Evolutionary conservation across 257 asterid species (phyloP).

Genomic region (Salvia splendens): DNA sequence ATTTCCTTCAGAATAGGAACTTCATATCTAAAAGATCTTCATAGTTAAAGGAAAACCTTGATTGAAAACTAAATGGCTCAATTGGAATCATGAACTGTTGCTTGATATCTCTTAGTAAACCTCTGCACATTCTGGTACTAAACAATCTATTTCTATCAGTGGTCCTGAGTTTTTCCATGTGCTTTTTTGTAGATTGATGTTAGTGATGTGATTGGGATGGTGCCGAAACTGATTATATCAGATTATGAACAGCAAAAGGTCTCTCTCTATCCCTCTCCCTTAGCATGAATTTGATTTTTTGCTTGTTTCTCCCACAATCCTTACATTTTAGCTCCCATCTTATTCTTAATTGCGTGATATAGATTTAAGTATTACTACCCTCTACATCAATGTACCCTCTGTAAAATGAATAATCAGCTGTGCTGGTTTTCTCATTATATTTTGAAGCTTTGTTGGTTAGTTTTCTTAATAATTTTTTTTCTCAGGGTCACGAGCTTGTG

Average conservation of each 20-base stretch:
- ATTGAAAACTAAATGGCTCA: conserved; percentile 3
- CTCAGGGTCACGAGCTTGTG: conserved; percentile 93
- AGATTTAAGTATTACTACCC: background rate
- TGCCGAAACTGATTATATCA: conserved; percentile 62
- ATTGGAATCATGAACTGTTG: conserved; percentile 7
- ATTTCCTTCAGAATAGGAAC: conserved; percentile 16
- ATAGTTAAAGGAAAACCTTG: conserved; percentile 9
- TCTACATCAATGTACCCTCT: conserved; percentile 8
- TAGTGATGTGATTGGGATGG: conserved; percentile 66
- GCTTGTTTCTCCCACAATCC: conserved; percentile 4
- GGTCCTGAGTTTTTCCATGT: conserved; percentile 28
- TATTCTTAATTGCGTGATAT: background rate
- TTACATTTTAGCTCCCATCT: background rate
- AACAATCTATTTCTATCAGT: conserved; percentile 15
- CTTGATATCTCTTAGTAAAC: conserved; percentile 13
- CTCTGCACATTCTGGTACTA: conserved; percentile 25
- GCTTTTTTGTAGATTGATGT: conserved; percentile 62
- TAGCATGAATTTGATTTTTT: background rate
- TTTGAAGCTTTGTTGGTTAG: background rate
- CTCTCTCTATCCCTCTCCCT: conserved; percentile 18
- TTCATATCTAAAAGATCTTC: conserved; percentile 3
- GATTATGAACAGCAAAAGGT: conserved; percentile 87
- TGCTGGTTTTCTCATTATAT: conserved; percentile 18
- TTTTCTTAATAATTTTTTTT: conserved; percentile 28
- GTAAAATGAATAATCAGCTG: conserved; percentile 16